phyloP scores from a whole-genome alignment of 345 rosid genomes.

The Sonneratia caseolaris region DNA sequence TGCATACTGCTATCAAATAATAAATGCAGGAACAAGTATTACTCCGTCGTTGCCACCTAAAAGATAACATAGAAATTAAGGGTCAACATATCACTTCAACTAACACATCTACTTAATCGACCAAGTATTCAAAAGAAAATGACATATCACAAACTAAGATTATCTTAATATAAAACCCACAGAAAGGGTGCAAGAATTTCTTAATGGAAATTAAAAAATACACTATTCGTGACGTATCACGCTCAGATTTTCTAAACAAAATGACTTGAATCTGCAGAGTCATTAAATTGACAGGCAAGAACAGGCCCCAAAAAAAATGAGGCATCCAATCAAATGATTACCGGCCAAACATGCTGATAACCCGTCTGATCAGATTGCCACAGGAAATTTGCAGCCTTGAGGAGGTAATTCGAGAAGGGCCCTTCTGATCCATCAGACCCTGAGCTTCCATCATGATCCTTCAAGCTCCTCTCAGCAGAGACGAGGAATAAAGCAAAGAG shows the following conservation, averaged over 20 bases:
- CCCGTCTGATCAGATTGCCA: conserved; percentile 21
- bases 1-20: background rate
- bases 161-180: too few relatives aligned
- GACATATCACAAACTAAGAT: background rate
- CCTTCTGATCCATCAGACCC: conserved; percentile 5
- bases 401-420: conserved; percentile 7
- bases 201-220: background rate
- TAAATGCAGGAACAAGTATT: background rate
- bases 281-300: background rate
- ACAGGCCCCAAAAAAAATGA: background rate
- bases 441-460: background rate
- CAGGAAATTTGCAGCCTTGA: conserved; percentile 14
- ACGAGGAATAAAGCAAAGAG: conserved; percentile 13
- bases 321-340: conserved; percentile 1
- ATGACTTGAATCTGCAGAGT: background rate
- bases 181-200: background rate
- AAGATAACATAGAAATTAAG: background rate
- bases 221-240: background rate
- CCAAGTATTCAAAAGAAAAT: background rate
- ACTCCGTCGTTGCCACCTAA: too few relatives aligned
- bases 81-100: background rate
- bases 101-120: background rate
- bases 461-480: conserved; percentile 16
- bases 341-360: conserved; percentile 41
- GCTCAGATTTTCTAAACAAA: background rate